Conservation (phyloP, 768 basidiomycete genomes). For the Rossbeevera mucosa region DNA sequence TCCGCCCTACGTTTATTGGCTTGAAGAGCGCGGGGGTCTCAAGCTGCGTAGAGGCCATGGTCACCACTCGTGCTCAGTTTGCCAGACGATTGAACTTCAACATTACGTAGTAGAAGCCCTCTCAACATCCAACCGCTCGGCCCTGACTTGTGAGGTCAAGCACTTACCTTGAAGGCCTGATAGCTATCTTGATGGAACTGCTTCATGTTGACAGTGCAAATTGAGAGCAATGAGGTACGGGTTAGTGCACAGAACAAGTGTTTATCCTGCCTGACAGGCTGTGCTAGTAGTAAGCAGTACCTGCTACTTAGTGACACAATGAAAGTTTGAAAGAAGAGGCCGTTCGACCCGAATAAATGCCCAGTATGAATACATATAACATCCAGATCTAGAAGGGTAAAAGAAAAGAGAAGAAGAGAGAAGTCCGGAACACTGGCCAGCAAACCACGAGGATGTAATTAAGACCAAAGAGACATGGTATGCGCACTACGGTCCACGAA, state of each 20-base stretch:
- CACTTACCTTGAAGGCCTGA: too few relatives aligned
- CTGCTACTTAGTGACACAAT: background rate
- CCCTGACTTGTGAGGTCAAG: too few relatives aligned
- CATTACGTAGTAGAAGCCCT: background rate
- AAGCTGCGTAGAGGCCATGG: background rate
- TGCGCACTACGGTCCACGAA: slow-evolving; percentile 2
- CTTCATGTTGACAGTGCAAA: background rate
- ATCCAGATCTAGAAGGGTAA: slow-evolving; percentile 1
- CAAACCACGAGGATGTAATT: background rate
- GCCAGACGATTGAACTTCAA: background rate
- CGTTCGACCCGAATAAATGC: background rate
- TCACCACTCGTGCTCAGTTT: background rate
- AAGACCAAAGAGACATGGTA: background rate
- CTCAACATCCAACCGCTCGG: too few relatives aligned
- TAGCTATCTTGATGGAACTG: too few relatives aligned
- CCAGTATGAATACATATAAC: background rate
- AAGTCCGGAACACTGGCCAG: background rate
- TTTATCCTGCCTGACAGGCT: background rate
- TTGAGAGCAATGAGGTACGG: background rate
- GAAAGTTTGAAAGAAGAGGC: background rate
- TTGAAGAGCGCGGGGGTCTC: background rate
- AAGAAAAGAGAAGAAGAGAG: background rate
- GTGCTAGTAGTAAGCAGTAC: background rate
- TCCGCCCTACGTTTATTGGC: background rate
- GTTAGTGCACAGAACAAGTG: background rate